These are phyloP conservation scores for Antitrichia curtipendula DNA, from an alignment of 225 moss, liverwort and hornwort genomes.

Conservation along the genomic window DNA sequence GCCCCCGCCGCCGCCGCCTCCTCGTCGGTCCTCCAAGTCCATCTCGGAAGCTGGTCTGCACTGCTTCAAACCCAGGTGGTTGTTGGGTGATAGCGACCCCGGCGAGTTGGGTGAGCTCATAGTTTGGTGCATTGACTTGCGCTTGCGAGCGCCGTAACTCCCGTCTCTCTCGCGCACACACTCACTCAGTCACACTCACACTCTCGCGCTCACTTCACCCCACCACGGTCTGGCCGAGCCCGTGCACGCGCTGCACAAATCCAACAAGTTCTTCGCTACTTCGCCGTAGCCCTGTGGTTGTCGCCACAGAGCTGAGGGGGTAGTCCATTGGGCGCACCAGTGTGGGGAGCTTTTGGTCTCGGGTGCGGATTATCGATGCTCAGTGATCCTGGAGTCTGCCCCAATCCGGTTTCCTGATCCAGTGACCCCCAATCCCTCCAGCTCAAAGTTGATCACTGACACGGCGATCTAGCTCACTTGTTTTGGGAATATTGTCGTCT, in stretches of 20 bases:
- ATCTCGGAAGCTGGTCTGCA: conserved; percentile 75
- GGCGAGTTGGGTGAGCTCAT: conserved; percentile 86
- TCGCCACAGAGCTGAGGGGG: conserved; percentile 68
- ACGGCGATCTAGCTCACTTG: not conserved
- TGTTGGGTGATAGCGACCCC: conserved; percentile 77
- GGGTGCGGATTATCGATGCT: not conserved
- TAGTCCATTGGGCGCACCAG: conserved; percentile 57
- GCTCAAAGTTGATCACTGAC: not conserved
- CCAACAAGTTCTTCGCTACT: conserved; percentile 9
- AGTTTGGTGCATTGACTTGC: conserved; percentile 61
- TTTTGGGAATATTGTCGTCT: not conserved
- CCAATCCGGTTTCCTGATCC: not conserved
- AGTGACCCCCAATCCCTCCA: not conserved
- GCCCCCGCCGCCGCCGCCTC: conserved; percentile 30
- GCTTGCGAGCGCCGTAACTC: conserved; percentile 20
- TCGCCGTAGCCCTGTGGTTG: conserved; percentile 64
- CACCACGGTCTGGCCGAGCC: conserved; percentile 21
- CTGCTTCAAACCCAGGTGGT: conserved; percentile 75
- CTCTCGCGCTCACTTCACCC: not conserved
- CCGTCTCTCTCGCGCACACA: not conserved
- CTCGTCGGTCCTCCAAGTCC: conserved; percentile 69
- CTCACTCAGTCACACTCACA: not conserved
- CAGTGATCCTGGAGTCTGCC: not conserved
- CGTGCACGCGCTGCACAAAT: conserved; percentile 39
- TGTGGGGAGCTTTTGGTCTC: not conserved